These are phyloP conservation scores for Hypomyces rosellus DNA, from an alignment of 2,329 filamentous ascomycete species.

Conservation along the genomic window DNA sequence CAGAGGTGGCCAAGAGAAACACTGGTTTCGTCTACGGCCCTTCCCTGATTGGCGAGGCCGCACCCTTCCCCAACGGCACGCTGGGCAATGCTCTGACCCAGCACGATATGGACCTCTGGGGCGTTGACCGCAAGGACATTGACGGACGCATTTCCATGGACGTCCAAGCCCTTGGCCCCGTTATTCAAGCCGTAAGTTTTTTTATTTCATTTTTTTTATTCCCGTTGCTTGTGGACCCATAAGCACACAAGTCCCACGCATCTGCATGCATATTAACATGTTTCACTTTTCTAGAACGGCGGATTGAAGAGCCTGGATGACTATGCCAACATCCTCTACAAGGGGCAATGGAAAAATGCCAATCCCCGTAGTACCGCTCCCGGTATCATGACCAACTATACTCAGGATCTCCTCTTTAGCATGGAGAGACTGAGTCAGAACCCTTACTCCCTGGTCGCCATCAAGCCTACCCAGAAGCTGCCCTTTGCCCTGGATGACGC, in stretches of 20 bases:
- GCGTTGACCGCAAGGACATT: slow-evolving; percentile 12
- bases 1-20: slow-evolving; percentile 8
- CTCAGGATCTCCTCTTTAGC: slow-evolving; percentile 39
- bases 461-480: slow-evolving; percentile 23
- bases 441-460: slow-evolving; percentile 33
- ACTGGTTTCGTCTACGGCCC: slow-evolving; percentile 14
- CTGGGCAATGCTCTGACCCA: slow-evolving; percentile 13
- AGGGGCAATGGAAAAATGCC: slow-evolving; percentile 32
- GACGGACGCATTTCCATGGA: slow-evolving; percentile 10
- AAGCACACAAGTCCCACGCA: neutral
- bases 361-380: slow-evolving; percentile 24
- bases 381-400: slow-evolving; percentile 37
- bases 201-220: neutral
- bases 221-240: too few species aligned
- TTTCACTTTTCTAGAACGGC: slow-evolving; percentile 16
- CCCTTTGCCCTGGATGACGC: slow-evolving; percentile 31
- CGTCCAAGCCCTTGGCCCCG: slow-evolving; percentile 5
- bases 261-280: neutral
- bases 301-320: slow-evolving; percentile 28
- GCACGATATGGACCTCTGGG: slow-evolving; percentile 13
- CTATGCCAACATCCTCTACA: slow-evolving; percentile 33
- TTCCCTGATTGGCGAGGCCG: slow-evolving; percentile 16
- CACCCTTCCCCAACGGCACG: slow-evolving; percentile 16
- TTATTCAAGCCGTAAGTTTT: slow-evolving; percentile 8
- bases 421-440: slow-evolving; percentile 41